Base-by-base conservation (phyloP, 352 stramenopile genomes). In the Pythium chondricola region DNA sequence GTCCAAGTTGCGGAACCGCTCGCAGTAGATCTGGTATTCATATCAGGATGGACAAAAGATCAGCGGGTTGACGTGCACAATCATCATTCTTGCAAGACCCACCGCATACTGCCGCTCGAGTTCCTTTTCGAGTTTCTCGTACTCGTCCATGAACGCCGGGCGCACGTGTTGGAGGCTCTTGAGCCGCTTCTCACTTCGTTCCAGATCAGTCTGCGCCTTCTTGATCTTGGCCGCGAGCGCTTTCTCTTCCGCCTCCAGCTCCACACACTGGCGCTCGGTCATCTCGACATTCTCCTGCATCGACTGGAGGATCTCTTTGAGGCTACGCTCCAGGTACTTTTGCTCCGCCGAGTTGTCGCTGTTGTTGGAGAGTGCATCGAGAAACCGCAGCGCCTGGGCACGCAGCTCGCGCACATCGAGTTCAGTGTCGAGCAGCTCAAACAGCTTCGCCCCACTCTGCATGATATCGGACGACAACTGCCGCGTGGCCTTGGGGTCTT, bases 101-200 rank as follows among this genome's bases (percentile, higher is more conserved):
- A 92, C 74, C 24, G 95, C 88, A 55, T 98, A 98, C 63, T 98
- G 90, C 4, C 88, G 79, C 68, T 97, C 83, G 31, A 98, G 78
- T 48, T 99, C 95, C 36, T 92, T 85, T 70, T 98, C 94, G 16
- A 99, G 79, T 69, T 97, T 96, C 52, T 99, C 95, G 49, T 98
- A 97, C 66, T 99, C 95, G 67, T 98, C 95, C 86, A 98, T 98
- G 56, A 98, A 98, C 27, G 93, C 83, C 30, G 95, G 94, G 3
- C 93, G 72, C 48, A 98, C 89, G 52, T 92, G 85, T 52, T 97
- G 82, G 48, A 96, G 63, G 43, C 83, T 83, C 64, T 92, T 93
- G 42, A 99, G 71, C 0, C 94, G 76, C 71, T 98, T 98, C 44
- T 98, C 88, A 55, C 80, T 96, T 29, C 95, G 86, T 52, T 98